Evolutionary conservation across 164 flowering plant genomes (phyloP).

Genomic region (Annona squamosa): DNA sequence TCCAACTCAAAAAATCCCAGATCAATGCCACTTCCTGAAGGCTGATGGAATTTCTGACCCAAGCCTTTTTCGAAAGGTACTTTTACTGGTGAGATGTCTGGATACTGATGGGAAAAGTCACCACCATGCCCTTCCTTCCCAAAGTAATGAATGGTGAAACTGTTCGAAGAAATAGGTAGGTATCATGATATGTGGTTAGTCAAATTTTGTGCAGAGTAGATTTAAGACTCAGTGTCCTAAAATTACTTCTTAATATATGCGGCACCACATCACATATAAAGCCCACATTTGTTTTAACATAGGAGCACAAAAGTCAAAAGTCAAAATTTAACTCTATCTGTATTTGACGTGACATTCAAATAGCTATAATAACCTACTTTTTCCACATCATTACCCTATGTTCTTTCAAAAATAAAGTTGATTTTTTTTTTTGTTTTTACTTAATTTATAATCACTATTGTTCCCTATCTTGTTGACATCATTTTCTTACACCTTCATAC

Average conservation of each 20-base stretch:
- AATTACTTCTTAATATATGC: background rate
- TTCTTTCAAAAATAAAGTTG: too few species aligned
- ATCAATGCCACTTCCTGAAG: slow-evolving; percentile 78
- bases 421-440: too few species aligned
- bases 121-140: slow-evolving; percentile 71
- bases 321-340: too few species aligned
- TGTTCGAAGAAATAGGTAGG: slow-evolving; percentile 16
- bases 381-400: too few species aligned
- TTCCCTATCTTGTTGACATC: too few species aligned
- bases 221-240: background rate
- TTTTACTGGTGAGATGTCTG: slow-evolving; percentile 45
- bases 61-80: slow-evolving; percentile 63
- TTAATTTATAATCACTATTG: too few species aligned
- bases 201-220: background rate
- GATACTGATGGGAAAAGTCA: slow-evolving; percentile 50
- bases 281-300: too few species aligned
- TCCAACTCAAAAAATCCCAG: slow-evolving; percentile 67
- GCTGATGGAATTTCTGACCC: slow-evolving; percentile 66
- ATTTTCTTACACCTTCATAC: too few species aligned
- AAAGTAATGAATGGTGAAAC: slow-evolving; percentile 74
- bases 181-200: background rate
- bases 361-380: too few species aligned
- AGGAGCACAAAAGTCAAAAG: too few species aligned
- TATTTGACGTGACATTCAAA: too few species aligned
- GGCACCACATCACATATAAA: too few species aligned